Evolutionary conservation across 192 early-diverging fungal species (phyloP), one percentile per base, ranked within the genome.

Genomic region (Physocladia obscura): DNA sequence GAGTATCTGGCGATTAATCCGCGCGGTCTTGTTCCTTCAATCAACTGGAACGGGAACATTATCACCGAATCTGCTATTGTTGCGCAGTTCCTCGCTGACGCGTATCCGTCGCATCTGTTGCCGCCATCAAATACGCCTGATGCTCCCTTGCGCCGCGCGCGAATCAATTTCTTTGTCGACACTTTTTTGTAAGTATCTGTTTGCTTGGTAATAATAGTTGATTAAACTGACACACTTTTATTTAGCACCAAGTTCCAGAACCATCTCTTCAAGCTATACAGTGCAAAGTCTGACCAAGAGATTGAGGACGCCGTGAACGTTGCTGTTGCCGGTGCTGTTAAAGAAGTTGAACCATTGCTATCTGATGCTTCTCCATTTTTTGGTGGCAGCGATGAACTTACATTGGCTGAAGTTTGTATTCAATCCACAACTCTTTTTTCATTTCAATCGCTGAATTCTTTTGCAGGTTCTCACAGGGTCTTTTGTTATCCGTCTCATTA

Each of bases 1-100:
- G 90, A 82, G 49, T 69, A 77, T 57, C 79, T 81, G 49, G 84
- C 87, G 37, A 73, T 88, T 54, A 90, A 92, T 76, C 87, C 88
- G 3, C 86, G 87, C 34, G 75, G 80, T 54, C 87, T 90, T 59
- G 88, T 92, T 2, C 90, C 90, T 22, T 79, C 88, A 1, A 63
- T 92, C 51, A 76, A 74, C 11, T 2, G 22, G 36, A 81, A 86
- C 27, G 82, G 81, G n/a, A 69, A 74, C 5, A 76, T 84, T 26
- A 77, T 92, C 44, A 82, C 85, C 57, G 90, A 92, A 59, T 86
- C 83, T 5, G 73, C 88, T 21, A 82, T 92, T 34, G 80, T 90
- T 37, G 71, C 87, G 44, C 89, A 92, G 73, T 87, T 79, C 64
- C 57, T 91, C 0, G 80, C 82, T 13, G 89, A 91, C 49, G 71